A percentile compares a stretch with the other conserved stretches of the same genome.
phyloP scores from a whole-genome alignment of 2,329 filamentous ascomycete species.

The Acephala macrosclerotiorum region DNA sequence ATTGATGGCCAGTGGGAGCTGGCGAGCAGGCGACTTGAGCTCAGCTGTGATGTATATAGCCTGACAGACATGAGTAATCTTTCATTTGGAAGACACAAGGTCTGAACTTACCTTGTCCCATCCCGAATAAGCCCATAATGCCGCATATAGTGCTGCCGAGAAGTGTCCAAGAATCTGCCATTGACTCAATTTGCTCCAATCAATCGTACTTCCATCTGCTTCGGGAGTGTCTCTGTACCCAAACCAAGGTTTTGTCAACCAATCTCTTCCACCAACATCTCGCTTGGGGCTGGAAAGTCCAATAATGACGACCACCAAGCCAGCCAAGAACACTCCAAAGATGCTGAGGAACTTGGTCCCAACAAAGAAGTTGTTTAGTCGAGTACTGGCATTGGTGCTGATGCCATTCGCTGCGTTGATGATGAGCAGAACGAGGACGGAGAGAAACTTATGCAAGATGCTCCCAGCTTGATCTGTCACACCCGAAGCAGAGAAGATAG shows the following conservation, averaged over 20 bases:
- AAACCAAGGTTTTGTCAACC: slow-evolving; percentile 63
- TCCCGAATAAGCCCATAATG: slow-evolving; percentile 70
- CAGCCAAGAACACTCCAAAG: slow-evolving; percentile 56
- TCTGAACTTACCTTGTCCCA: slow-evolving; percentile 65
- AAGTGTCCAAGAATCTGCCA: slow-evolving; percentile 69
- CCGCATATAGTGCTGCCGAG: slow-evolving; percentile 66
- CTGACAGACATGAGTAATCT: slow-evolving; percentile 41
- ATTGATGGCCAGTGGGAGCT: slow-evolving; percentile 68
- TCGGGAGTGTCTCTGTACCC: slow-evolving; percentile 55
- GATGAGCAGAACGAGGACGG: slow-evolving; percentile 54
- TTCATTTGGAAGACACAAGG: slow-evolving; percentile 2
- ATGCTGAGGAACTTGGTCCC: slow-evolving; percentile 60
- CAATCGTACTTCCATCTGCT: slow-evolving; percentile 56
- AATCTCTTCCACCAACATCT: slow-evolving; percentile 56
- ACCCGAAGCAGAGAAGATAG: slow-evolving; percentile 60
- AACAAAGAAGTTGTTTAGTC: slow-evolving; percentile 63
- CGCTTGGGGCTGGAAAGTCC: slow-evolving; percentile 48
- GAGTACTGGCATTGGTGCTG: slow-evolving; percentile 62
- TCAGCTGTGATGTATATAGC: slow-evolving; percentile 64
- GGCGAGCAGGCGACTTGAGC: slow-evolving; percentile 56
- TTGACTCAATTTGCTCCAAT: slow-evolving; percentile 55
- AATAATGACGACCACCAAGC: slow-evolving; percentile 53
- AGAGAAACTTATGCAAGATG: slow-evolving; percentile 57
- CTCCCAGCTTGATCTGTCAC: slow-evolving; percentile 53
- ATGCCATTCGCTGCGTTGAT: slow-evolving; percentile 61